Percentiles rank a stretch among this genome's conserved stretches.
These are phyloP conservation scores for Tricholoma flavovirens DNA, from an alignment of 768 basidiomycete species.

Conservation along the genomic window DNA sequence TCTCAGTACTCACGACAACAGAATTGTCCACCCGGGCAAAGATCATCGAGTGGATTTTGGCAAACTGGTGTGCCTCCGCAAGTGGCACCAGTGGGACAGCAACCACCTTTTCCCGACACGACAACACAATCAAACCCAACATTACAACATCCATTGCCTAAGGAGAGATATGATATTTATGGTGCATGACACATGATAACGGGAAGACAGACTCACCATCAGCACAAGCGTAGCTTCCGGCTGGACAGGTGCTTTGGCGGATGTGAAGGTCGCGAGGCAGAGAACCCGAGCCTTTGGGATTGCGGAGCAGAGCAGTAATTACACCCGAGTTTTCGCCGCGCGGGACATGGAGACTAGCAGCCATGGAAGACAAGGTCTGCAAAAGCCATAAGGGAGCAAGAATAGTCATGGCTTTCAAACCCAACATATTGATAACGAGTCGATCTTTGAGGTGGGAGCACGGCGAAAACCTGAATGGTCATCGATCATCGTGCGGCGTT, in stretches of 20 bases:
- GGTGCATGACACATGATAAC: background rate
- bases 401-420: background rate
- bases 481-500: background rate
- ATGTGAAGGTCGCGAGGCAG: background rate
- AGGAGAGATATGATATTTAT: background rate
- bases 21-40: background rate
- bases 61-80: background rate
- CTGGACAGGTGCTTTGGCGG: background rate
- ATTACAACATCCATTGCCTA: background rate
- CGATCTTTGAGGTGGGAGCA: background rate
- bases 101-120: background rate
- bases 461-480: background rate
- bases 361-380: background rate
- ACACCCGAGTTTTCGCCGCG: background rate
- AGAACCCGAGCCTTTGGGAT: background rate
- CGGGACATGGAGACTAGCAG: background rate
- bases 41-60: background rate
- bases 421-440: background rate
- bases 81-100: background rate
- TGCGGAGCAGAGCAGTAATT: background rate
- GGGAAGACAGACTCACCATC: background rate
- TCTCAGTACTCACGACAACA: background rate
- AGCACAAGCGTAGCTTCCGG: background rate
- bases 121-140: background rate
- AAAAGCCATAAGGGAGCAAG: background rate